Evolutionary conservation across 257 asterid species (phyloP).

Genomic region (Fraxinus cuspidata): DNA sequence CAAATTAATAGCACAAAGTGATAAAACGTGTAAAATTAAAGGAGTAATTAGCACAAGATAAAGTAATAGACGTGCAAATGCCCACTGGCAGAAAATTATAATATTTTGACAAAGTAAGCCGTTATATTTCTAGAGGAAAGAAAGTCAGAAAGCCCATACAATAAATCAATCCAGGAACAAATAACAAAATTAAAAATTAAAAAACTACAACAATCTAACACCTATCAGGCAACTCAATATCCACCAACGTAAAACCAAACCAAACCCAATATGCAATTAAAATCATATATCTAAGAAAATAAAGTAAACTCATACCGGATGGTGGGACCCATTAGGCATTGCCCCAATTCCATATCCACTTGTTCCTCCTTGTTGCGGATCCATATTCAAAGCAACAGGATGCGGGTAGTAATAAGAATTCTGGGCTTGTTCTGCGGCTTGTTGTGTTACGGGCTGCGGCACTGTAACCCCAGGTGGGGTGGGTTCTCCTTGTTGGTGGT

Average conservation of each 20-base stretch:
- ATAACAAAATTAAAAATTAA: background rate
- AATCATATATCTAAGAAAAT: background rate
- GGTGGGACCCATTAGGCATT: constrained; percentile 19
- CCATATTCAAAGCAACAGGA: constrained; percentile 20
- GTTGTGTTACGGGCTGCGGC: constrained; percentile 16
- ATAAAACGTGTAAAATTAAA: background rate
- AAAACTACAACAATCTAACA: background rate
- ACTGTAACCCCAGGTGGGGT: constrained; percentile 59
- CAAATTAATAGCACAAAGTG: background rate
- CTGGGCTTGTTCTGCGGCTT: constrained; percentile 7
- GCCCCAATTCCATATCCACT: constrained; percentile 19
- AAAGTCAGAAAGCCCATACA: background rate
- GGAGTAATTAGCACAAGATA: background rate
- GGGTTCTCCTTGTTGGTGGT: constrained; percentile 45
- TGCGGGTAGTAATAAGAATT: constrained; percentile 23
- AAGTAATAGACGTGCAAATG: background rate
- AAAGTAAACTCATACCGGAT: constrained; percentile 35
- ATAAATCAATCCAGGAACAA: background rate
- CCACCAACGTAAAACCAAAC: background rate
- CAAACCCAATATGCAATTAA: background rate
- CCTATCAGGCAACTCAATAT: background rate
- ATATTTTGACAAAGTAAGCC: background rate
- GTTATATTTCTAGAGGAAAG: background rate
- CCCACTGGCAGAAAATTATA: background rate
- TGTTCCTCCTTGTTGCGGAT: constrained; percentile 31